phyloP scores from a whole-genome alignment of 768 basidiomycete genomes.

The Hygrocybe punicea region DNA sequence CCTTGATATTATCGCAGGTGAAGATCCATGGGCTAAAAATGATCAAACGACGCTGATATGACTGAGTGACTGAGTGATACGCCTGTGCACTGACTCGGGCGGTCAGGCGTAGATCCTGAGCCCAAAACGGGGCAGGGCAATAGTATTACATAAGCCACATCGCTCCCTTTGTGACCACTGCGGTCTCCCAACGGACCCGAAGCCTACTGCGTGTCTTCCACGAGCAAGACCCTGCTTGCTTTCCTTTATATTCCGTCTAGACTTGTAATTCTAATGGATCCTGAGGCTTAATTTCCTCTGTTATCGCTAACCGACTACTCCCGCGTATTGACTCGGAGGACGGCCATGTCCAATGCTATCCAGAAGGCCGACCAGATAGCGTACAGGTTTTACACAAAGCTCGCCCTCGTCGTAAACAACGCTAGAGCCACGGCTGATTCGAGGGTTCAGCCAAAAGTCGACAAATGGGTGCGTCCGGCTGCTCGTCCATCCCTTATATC shows the following conservation, averaged over 20 bases:
- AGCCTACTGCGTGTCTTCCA: no score
- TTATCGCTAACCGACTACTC: background rate
- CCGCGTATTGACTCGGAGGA: background rate
- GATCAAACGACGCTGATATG: no score
- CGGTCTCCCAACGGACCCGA: no score
- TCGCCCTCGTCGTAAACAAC: conserved; percentile 69
- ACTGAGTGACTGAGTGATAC: no score
- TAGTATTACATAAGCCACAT: no score
- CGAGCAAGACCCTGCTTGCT: background rate
- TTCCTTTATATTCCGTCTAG: background rate
- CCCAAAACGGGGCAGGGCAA: no score
- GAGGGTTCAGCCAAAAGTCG: conserved; percentile 47
- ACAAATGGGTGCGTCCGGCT: conserved; percentile 71
- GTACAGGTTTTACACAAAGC: conserved; percentile 78
- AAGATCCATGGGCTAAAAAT: no score
- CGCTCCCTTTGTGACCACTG: no score
- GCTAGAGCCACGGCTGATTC: conserved; percentile 61
- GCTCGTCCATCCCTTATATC: background rate
- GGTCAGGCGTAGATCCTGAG: no score
- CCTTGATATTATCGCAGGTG: no score
- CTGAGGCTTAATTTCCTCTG: background rate
- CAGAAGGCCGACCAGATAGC: conserved; percentile 84
- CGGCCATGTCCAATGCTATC: conserved; percentile 40
- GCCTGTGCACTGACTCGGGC: no score
- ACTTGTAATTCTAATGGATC: background rate